Percentiles rank a stretch among this genome's conserved stretches.
These are phyloP conservation scores for Serendipita sp. DNA, from an alignment of 768 basidiomycete species.

Conservation along the genomic window DNA sequence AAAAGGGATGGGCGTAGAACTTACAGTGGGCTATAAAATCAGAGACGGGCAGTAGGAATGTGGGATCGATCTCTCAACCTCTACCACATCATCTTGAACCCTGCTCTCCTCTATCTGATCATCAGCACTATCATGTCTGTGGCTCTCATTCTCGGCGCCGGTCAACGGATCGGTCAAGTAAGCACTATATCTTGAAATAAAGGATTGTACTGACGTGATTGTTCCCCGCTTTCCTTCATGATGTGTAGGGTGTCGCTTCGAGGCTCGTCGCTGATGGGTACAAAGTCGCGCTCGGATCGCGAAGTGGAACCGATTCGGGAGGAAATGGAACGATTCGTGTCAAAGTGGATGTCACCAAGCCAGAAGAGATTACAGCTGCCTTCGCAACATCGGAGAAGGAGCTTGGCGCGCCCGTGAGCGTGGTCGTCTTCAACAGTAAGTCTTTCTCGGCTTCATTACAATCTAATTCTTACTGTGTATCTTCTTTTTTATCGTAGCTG, in stretches of 20 bases:
- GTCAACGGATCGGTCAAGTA: background rate
- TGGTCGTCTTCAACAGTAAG: constrained; percentile 1
- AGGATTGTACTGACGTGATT: no score
- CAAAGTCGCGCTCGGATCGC: background rate
- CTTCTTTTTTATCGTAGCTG: background rate
- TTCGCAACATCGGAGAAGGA: background rate
- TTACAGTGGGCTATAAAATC: no score
- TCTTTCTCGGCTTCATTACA: background rate
- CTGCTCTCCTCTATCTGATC: background rate
- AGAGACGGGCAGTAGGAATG: no score
- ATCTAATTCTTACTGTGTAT: background rate
- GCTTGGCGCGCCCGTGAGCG: constrained; percentile 1
- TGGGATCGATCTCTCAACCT: no score
- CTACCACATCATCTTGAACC: no score
- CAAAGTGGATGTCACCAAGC: constrained; percentile 4
- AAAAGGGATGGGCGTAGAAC: no score
- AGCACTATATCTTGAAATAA: no score
- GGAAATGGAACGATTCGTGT: background rate
- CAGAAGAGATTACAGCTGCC: background rate
- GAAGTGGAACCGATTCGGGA: background rate
- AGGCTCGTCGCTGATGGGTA: background rate
- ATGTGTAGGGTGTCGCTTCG: background rate
- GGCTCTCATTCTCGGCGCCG: background rate
- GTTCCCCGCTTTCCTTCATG: background rate
- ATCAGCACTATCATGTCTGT: background rate